Evolutionary conservation across 1,284 basidiomycete species (phyloP).

Genomic region (Tilletia horrida): DNA sequence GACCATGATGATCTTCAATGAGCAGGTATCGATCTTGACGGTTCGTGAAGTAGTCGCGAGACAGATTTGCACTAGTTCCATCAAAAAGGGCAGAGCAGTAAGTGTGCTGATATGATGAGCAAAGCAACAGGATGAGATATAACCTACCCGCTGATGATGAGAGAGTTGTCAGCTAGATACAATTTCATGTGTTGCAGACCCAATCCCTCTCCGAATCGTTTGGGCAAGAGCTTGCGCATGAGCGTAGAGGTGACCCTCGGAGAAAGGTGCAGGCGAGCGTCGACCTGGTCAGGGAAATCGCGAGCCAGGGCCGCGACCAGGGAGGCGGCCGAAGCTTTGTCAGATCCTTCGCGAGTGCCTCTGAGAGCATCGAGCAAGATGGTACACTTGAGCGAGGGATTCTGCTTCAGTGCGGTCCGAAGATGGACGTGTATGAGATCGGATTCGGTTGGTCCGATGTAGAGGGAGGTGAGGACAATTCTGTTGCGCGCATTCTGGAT

Average conservation of each 20-base stretch:
- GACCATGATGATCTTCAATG: slow-evolving; percentile 64
- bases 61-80: slow-evolving; percentile 79
- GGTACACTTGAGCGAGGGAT: slow-evolving; percentile 67
- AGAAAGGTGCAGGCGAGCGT: slow-evolving; percentile 71
- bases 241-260: slow-evolving; percentile 71
- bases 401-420: slow-evolving; percentile 50
- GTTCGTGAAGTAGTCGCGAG: slow-evolving; percentile 87
- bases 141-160: slow-evolving; percentile 86
- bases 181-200: slow-evolving; percentile 97
- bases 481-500: slow-evolving; percentile 32
- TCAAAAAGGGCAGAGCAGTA: neutral
- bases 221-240: slow-evolving; percentile 74
- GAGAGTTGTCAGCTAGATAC: slow-evolving; percentile 86
- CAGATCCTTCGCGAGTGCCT: slow-evolving; percentile 75
- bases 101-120: neutral
- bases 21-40: slow-evolving; percentile 90
- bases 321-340: slow-evolving; percentile 57
- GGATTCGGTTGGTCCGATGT: slow-evolving; percentile 46
- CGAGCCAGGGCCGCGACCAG: slow-evolving; percentile 38
- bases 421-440: slow-evolving; percentile 32
- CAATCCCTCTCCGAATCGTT: slow-evolving; percentile 95
- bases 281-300: slow-evolving; percentile 69
- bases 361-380: slow-evolving; percentile 85
- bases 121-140: neutral
- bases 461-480: slow-evolving; percentile 46